Conservation (phyloP, 352 stramenopile species). For the Pseudoperonospora humuli region DNA sequence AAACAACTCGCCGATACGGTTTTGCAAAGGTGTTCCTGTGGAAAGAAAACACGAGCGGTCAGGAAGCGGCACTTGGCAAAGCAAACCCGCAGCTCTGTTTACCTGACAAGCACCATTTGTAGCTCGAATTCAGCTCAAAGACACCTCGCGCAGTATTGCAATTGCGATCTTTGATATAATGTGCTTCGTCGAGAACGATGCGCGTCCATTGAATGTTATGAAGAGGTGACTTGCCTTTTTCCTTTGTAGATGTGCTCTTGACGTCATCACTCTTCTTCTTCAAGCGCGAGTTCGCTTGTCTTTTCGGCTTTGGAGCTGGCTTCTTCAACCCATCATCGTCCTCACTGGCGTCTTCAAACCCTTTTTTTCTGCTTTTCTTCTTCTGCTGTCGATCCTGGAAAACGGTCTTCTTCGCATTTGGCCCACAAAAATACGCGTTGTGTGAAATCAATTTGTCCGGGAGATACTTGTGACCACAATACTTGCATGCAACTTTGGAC, state of each 20-base stretch:
- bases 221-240: conserved; percentile 64
- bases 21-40: conserved; percentile 91
- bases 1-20: conserved; percentile 93
- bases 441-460: conserved; percentile 92
- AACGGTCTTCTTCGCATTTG: conserved; percentile 89
- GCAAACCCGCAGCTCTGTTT: conserved; percentile 19
- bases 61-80: background rate
- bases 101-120: conserved; percentile 97
- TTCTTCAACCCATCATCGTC: conserved; percentile 61
- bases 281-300: conserved; percentile 14
- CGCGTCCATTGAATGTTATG: conserved; percentile 95
- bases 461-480: conserved; percentile 90
- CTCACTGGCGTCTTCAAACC: conserved; percentile 57
- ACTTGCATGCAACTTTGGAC: conserved; percentile 88
- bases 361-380: conserved; percentile 52
- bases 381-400: conserved; percentile 85
- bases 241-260: conserved; percentile 18
- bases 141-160: conserved; percentile 95
- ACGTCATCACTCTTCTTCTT: conserved; percentile 34
- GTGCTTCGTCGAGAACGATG: conserved; percentile 95
- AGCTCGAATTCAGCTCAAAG: conserved; percentile 93
- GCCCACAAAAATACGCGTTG: conserved; percentile 99
- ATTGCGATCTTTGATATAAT: conserved; percentile 92
- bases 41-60: background rate
- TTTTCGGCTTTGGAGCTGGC: conserved; percentile 28